These are phyloP conservation scores for Gonium pectorale DNA, from an alignment of 139 green algal genomes.

Conservation along the genomic window DNA sequence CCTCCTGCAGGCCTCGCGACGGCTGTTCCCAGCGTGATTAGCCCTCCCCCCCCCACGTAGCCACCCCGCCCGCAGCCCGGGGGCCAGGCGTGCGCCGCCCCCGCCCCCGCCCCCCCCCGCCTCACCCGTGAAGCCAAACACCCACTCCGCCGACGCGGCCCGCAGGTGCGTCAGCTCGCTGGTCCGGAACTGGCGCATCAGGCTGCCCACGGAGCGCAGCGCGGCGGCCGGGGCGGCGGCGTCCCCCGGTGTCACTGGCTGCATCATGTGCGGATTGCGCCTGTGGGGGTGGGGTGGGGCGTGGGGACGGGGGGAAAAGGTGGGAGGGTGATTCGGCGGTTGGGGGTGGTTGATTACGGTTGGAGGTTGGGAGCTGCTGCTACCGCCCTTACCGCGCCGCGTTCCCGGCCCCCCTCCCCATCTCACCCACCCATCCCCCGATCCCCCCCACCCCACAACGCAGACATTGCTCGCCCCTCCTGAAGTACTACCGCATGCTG, in stretches of 20 bases:
- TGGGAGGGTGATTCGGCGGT: too few relatives aligned
- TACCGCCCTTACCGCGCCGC: too few relatives aligned
- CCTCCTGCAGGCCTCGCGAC: too few relatives aligned
- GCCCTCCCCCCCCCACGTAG: too few relatives aligned
- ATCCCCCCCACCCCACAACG: too few relatives aligned
- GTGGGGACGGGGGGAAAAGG: neutral
- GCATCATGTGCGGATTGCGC: neutral
- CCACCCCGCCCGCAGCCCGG: neutral
- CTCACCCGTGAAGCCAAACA: slow-evolving; percentile 28
- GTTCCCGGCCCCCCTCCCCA: too few relatives aligned
- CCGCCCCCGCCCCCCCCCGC: neutral
- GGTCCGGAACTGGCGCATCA: slow-evolving; percentile 10
- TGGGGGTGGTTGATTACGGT: too few relatives aligned
- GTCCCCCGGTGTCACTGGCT: neutral
- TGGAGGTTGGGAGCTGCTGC: too few relatives aligned
- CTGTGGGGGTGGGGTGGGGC: neutral
- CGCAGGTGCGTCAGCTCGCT: slow-evolving; percentile 1
- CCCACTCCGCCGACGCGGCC: neutral
- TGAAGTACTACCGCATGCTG: too few relatives aligned
- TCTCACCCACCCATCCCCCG: too few relatives aligned
- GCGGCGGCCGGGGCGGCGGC: neutral
- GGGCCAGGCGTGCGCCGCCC: neutral
- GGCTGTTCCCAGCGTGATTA: too few relatives aligned
- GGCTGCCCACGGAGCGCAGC: neutral
- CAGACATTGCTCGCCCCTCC: too few relatives aligned